Evolutionary conservation across 139 green algal species (phyloP), one percentile per base, ranked within the genome.

Genomic region (Zygnema circumcarinatum): DNA sequence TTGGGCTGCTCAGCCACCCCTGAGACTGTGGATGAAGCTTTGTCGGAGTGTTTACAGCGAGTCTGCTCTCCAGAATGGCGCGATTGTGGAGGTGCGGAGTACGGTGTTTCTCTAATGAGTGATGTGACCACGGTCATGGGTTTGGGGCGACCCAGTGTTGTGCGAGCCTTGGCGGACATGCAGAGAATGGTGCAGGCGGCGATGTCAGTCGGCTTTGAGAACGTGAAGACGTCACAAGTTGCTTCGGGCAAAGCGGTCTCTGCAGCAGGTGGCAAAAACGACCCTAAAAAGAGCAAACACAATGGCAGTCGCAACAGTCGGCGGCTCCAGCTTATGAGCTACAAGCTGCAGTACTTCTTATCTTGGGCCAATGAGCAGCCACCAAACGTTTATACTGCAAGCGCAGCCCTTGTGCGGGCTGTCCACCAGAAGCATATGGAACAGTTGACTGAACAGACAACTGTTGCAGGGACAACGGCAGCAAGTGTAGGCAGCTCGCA

Each of bases 261-360:
- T 41, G 11, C 69, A 41, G 36, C 16, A 7, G 36, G 69, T 78
- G 35, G 7, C 16, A 78, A 78, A 11, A 52, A 16, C 16, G 76
- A 81, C 11, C 7, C 31, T 36, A 39, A 73, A 68, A 75, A 86
- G 32, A 83, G 7, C 20, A n/a, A n/a, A n/a, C n/a, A n/a, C n/a
- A n/a, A n/a, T n/a, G n/a, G n/a, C n/a, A n/a, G n/a, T n/a, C 2
- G 33, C 20, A 29, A 39, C 2, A 86, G 7, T 47, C 33, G 38
- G 79, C 79, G 11, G 79, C 79, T 86, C 22, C n/a, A 47, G 42
- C 67, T 52, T 36, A 29, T 68, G 2, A 68, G n/a, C 54, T 22
- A 22, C 31, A 86, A 86, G 67, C 29, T 83, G n/a, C n/a, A 76
- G 32, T 86, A 85, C 69, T 86, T 82, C 67, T 85, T 83, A 40